Evolutionary conservation across 768 basidiomycete species (phyloP).

Genomic region (Naematelia encephala): DNA sequence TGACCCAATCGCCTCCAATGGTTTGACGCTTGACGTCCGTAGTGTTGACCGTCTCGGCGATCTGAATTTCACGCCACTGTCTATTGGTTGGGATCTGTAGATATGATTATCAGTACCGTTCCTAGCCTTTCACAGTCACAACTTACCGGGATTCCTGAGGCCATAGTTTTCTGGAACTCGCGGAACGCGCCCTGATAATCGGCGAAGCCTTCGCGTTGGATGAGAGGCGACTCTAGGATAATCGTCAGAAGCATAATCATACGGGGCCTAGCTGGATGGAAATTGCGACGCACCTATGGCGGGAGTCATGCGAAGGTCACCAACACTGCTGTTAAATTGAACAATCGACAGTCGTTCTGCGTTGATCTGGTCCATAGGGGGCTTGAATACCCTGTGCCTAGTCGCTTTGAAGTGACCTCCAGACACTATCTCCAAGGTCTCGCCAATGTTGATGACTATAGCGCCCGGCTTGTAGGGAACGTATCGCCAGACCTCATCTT

Average conservation of each 20-base stretch:
- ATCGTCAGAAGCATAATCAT: too few relatives aligned
- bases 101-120: too few relatives aligned
- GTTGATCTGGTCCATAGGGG: constrained; percentile 27
- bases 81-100: constrained; percentile 34
- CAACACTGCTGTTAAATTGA: constrained; percentile 22
- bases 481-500: constrained; percentile 37
- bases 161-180: constrained; percentile 42
- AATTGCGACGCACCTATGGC: constrained; percentile 23
- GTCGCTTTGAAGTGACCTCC: constrained; percentile 30
- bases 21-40: constrained; percentile 36
- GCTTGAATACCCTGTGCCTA: constrained; percentile 24
- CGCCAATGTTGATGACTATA: constrained; percentile 44
- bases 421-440: constrained; percentile 35
- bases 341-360: constrained; percentile 32
- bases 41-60: constrained; percentile 39
- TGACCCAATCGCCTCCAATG: constrained; percentile 38
- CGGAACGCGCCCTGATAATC: constrained; percentile 45
- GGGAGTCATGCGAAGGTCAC: constrained; percentile 33
- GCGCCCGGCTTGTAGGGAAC: constrained; percentile 36
- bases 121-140: too few relatives aligned
- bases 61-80: constrained; percentile 47
- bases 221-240: constrained; percentile 35
- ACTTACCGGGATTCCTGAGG: constrained; percentile 40
- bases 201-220: constrained; percentile 44
- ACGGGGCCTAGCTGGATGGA: neutral